Percentiles rank a stretch among this genome's conserved stretches.
phyloP scores from a whole-genome alignment of 2,329 filamentous ascomycete genomes.

The Talaromyces sp. region DNA sequence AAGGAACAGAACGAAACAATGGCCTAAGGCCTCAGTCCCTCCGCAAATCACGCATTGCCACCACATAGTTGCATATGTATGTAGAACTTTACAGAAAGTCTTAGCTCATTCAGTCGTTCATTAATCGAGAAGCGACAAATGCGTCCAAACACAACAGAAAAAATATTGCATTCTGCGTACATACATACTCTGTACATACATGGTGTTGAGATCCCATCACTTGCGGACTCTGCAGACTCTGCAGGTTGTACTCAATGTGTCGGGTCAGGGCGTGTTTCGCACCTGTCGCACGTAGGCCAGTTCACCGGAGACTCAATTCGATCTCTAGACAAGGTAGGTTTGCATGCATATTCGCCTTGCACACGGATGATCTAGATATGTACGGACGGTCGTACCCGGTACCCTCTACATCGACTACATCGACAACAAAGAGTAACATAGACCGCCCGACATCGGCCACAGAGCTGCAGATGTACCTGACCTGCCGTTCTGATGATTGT shows the following conservation, averaged over 20 bases:
- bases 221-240: neutral
- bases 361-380: neutral
- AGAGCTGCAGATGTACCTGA: constrained; percentile 12
- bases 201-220: neutral
- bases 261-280: neutral
- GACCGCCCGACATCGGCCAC: neutral
- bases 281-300: neutral
- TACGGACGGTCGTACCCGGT: neutral
- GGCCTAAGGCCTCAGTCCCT: neutral
- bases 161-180: neutral
- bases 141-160: neutral
- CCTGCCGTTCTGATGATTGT: neutral
- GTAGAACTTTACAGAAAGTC: neutral
- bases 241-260: neutral
- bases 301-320: neutral
- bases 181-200: neutral
- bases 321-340: neutral
- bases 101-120: neutral
- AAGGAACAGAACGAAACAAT: neutral
- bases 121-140: neutral
- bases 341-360: constrained; percentile 5
- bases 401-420: neutral
- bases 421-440: neutral
- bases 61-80: constrained; percentile 6
- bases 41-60: constrained; percentile 2